Conservation (phyloP, 169 alveolate genomes). For the Cryptosporidium ubiquitum region DNA sequence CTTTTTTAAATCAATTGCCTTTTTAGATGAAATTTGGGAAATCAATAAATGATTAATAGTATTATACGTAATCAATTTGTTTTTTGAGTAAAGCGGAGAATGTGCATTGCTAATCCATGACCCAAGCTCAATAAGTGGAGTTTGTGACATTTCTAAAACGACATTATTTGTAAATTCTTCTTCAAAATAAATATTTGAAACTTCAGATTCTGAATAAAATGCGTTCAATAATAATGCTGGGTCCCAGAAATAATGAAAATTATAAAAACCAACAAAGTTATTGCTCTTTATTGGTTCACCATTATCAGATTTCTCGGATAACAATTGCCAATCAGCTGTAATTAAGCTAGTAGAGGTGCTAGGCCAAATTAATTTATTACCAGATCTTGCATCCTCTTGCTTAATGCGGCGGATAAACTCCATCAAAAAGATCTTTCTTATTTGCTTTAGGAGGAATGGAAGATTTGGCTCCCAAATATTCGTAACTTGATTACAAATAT, state of each 20-base stretch:
- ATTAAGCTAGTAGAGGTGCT: constrained; percentile 30
- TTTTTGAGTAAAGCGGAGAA: constrained; percentile 27
- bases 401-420: constrained; percentile 55
- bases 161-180: neutral
- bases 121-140: constrained; percentile 40
- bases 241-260: constrained; percentile 50
- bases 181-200: neutral
- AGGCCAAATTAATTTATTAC: constrained; percentile 53
- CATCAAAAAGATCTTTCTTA: constrained; percentile 44
- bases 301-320: neutral
- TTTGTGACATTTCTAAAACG: constrained; percentile 41
- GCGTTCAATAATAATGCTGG: constrained; percentile 55
- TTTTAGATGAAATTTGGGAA: constrained; percentile 15
- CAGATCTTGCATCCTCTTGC: constrained; percentile 40
- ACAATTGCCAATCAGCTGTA: constrained; percentile 26
- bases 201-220: constrained; percentile 12
- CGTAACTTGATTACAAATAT: constrained; percentile 3
- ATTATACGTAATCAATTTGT: constrained; percentile 1
- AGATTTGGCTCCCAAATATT: constrained; percentile 47
- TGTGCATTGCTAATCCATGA: constrained; percentile 26
- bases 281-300: neutral
- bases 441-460: neutral
- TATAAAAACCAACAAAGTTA: constrained; percentile 25
- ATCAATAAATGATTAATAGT: constrained; percentile 3
- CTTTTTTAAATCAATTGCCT: constrained; percentile 4